Evolutionary conservation across 2,329 filamentous ascomycete genomes (phyloP).

Genomic region (Mollisiaceae sp.): DNA sequence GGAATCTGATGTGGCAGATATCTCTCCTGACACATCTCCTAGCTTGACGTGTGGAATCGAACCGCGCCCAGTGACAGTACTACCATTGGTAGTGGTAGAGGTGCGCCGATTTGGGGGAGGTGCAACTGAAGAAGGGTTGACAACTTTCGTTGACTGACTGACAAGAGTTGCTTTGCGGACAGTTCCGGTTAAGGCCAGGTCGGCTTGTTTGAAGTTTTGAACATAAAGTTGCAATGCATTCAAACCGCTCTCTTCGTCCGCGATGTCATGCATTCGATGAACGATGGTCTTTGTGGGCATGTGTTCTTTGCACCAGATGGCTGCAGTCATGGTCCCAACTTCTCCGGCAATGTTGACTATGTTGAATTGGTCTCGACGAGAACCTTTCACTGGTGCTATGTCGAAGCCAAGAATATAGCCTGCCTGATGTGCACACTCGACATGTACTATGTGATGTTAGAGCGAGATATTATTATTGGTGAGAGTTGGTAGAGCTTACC

Average conservation of each 20-base stretch:
- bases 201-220: slow-evolving; percentile 92
- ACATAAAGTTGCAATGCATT: slow-evolving; percentile 87
- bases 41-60: slow-evolving; percentile 37
- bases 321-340: slow-evolving; percentile 81
- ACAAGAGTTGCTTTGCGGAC: slow-evolving; percentile 82
- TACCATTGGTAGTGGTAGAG: slow-evolving; percentile 55
- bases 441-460: slow-evolving; percentile 61
- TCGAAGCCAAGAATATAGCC: slow-evolving; percentile 90
- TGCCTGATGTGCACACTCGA: slow-evolving; percentile 86
- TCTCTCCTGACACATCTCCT: slow-evolving; percentile 33
- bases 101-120: slow-evolving; percentile 55
- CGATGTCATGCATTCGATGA: slow-evolving; percentile 78
- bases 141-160: slow-evolving; percentile 46
- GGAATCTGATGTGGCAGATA: slow-evolving; percentile 8
- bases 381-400: slow-evolving; percentile 86
- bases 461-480: slow-evolving; percentile 10
- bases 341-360: slow-evolving; percentile 83
- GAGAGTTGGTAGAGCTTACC: slow-evolving; percentile 40
- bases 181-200: slow-evolving; percentile 86
- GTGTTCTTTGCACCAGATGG: slow-evolving; percentile 92
- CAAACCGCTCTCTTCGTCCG: slow-evolving; percentile 66
- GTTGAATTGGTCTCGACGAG: slow-evolving; percentile 78
- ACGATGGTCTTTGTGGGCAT: slow-evolving; percentile 71
- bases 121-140: slow-evolving; percentile 35
- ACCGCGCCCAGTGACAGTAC: slow-evolving; percentile 29